Evolutionary conservation across 345 rosid species (phyloP).

Genomic region (Tarenaya hassleriana): DNA sequence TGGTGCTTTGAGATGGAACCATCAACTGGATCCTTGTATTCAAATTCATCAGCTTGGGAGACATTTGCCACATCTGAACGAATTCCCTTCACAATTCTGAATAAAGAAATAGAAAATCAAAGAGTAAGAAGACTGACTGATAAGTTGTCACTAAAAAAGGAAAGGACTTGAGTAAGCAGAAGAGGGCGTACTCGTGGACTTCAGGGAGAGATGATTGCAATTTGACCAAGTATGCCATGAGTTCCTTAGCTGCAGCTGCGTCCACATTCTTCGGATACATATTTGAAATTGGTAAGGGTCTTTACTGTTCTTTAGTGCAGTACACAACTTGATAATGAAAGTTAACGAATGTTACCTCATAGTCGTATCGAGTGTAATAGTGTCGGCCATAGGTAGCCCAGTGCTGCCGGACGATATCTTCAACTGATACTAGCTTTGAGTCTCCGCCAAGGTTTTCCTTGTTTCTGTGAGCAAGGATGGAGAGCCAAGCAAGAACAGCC

Average conservation of each 20-base stretch:
- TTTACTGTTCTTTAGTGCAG: conserved; percentile 9
- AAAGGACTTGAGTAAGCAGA: not conserved
- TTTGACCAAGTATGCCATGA: conserved; percentile 79
- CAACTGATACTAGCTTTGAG: conserved; percentile 69
- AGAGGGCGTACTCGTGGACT: conserved; percentile 63
- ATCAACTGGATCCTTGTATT: conserved; percentile 96
- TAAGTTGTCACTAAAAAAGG: not conserved
- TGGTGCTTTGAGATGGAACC: conserved; percentile 92
- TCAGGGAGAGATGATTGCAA: conserved; percentile 70
- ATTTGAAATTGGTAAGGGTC: conserved; percentile 20
- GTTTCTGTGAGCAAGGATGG: conserved; percentile 83
- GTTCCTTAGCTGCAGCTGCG: conserved; percentile 81
- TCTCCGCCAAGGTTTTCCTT: conserved; percentile 56
- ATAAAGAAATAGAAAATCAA: conserved; percentile 11
- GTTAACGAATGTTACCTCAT: conserved; percentile 57
- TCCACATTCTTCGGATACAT: conserved; percentile 76
- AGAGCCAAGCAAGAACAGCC: conserved; percentile 99
- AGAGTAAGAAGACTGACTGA: not conserved
- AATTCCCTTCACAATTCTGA: conserved; percentile 65
- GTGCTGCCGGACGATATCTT: conserved; percentile 85
- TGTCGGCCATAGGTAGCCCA: conserved; percentile 94
- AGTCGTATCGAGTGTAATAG: conserved; percentile 96
- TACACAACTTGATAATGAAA: not conserved
- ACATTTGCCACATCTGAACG: conserved; percentile 68
- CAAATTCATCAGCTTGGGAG: conserved; percentile 80